A percentile compares a stretch with the other conserved stretches of the same genome.
Conservation (phyloP, 1,284 basidiomycete species). For the Ceratobasidium sp. region DNA sequence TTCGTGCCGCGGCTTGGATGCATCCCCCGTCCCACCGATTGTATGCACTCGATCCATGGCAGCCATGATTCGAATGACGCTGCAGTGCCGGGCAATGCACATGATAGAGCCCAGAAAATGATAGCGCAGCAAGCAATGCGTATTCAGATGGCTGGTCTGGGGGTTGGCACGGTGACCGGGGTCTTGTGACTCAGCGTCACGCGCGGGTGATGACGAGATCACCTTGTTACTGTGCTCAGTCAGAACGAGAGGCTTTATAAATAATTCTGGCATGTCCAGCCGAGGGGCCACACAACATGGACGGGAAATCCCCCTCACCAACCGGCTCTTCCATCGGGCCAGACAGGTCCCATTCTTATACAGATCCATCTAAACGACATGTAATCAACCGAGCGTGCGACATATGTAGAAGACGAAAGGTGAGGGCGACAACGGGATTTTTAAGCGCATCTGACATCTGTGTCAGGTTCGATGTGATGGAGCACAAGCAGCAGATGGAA, state of each 20-base stretch:
- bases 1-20: too few relatives aligned
- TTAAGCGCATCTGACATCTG: background rate
- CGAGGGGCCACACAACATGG: conserved; percentile 22
- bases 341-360: conserved; percentile 15
- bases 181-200: background rate
- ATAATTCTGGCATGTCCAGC: conserved; percentile 27
- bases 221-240: background rate
- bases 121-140: background rate
- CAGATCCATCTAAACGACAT: conserved; percentile 31
- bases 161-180: background rate
- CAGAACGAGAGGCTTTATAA: conserved; percentile 7
- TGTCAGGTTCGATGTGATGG: conserved; percentile 31
- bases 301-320: conserved; percentile 14
- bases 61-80: too few relatives aligned
- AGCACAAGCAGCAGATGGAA: conserved; percentile 25
- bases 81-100: conserved; percentile 7
- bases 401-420: conserved; percentile 29
- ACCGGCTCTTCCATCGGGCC: conserved; percentile 22
- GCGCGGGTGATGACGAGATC: conserved; percentile 20
- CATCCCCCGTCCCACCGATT: too few relatives aligned
- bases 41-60: too few relatives aligned
- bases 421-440: background rate
- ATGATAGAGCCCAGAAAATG: background rate
- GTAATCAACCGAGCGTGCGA: conserved; percentile 34
- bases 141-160: conserved; percentile 1